Base-by-base conservation (phyloP, 2,329 filamentous ascomycete genomes). In the Penicillium sp. region DNA sequence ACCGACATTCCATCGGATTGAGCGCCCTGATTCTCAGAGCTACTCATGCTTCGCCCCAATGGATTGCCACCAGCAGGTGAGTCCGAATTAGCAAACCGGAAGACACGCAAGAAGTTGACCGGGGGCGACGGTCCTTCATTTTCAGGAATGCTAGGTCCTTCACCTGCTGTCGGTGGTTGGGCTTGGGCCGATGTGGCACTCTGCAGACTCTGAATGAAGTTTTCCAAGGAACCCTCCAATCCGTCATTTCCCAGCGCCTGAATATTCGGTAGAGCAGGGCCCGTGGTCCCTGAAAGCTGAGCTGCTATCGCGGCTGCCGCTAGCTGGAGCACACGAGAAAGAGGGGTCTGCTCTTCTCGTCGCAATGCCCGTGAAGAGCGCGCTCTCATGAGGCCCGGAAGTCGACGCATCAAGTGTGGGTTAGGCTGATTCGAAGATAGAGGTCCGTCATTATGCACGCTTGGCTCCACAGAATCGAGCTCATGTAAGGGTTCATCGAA, bases 41-140 rank as follows among this genome's bases (percentile, higher is more conserved):
- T 53, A 19, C 53, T 51, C 40, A 56, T 35, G 45, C 57, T 48
- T 34, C 53, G 55, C 28, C 45, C 48, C 31, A 53, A 20, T 4
- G 47, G 36, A n/a, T 48, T 51, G 4, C 59, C 30, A 20, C 48
- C 48, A n/a, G 55, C 40, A 13, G 60, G 45, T 35, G 59, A 51
- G 17, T 70, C 66, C 7, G 74, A 71, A 38, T 80, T 77, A 33
- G 78, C 78, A 61, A 85, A 84, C 32, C 81, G 71, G 60, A 85
- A 85, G 63, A 84, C 83, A 41, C 81, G 71, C 62, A 84, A 77
- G 59, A 84, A 84, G 58, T 84, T 84, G 43, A 84, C 69, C 3
- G 81, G 78, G 8, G 76, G 71, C 7, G 74, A 64, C 20, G 69
- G 68, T 25, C 70, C 69, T 17, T 71, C 70, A 18, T 60, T 51